These are phyloP conservation scores for Nitzschia sp. DNA, from an alignment of 108 stramenopile genomes.

Conservation along the genomic window DNA sequence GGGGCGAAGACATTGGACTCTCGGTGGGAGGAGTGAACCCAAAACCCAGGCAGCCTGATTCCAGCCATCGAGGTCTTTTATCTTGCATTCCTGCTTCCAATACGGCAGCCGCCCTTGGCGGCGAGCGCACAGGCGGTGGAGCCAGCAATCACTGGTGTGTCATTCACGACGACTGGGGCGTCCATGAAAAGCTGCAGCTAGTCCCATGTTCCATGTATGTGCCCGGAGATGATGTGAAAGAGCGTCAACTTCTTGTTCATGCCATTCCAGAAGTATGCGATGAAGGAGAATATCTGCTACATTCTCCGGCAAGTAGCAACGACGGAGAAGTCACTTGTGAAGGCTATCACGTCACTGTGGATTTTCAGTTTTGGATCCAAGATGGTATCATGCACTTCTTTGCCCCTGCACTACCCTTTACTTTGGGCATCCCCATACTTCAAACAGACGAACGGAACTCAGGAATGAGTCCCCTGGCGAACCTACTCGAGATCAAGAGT, in stretches of 20 bases:
- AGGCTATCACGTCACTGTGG: conserved; percentile 20
- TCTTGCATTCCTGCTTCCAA: conserved; percentile 16
- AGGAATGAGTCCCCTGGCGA: conserved; percentile 7
- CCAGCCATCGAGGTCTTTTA: background rate
- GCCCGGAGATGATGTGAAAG: conserved; percentile 1
- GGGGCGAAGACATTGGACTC: conserved; percentile 26
- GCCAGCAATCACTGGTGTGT: conserved; percentile 10
- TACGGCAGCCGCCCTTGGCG: background rate
- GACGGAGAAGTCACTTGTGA: conserved; percentile 8
- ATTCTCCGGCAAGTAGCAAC: conserved; percentile 3
- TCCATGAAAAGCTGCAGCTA: conserved; percentile 1
- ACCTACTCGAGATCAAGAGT: conserved; percentile 18
- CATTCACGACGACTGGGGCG: background rate
- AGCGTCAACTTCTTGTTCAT: conserved; percentile 6
- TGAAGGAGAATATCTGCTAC: conserved; percentile 26
- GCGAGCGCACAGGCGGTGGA: background rate
- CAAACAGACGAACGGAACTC: conserved; percentile 3
- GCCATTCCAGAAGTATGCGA: conserved; percentile 29
- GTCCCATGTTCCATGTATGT: conserved; percentile 6
- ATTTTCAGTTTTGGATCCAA: conserved; percentile 28
- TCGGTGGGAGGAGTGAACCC: conserved; percentile 13
- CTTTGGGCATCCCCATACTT: conserved; percentile 20
- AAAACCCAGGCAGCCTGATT: conserved; percentile 16
- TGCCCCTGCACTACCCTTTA: conserved; percentile 19
- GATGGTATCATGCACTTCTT: conserved; percentile 22